phyloP scores from a whole-genome alignment of 805 yeast genomes.

The Saturnispora halmiae region DNA sequence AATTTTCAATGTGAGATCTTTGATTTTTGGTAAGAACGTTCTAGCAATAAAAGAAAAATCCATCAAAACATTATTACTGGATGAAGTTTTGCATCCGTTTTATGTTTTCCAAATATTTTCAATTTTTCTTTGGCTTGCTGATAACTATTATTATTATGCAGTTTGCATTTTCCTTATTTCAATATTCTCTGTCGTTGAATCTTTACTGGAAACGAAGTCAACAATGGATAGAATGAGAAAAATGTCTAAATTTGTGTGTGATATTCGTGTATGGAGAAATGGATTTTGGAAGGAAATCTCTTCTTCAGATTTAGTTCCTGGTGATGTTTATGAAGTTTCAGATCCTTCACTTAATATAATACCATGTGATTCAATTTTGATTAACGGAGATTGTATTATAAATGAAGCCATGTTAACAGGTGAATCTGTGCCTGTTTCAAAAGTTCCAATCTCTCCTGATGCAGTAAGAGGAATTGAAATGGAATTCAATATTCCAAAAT shows the following conservation, averaged over 20 bases:
- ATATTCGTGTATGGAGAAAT: constrained; percentile 81
- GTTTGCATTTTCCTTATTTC: constrained; percentile 85
- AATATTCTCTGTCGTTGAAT: constrained; percentile 64
- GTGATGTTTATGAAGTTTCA: constrained; percentile 86
- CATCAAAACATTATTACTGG: constrained; percentile 53
- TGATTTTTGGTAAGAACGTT: constrained; percentile 71
- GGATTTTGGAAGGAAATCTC: constrained; percentile 83
- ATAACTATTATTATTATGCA: constrained; percentile 90
- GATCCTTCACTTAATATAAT: constrained; percentile 67
- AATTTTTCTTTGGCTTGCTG: constrained; percentile 83
- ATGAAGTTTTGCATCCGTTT: constrained; percentile 91
- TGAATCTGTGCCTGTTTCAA: constrained; percentile 94
- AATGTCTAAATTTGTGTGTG: constrained; percentile 67
- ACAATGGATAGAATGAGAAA: constrained; percentile 65
- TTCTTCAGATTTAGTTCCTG: constrained; percentile 82
- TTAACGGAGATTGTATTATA: constrained; percentile 92
- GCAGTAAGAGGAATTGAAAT: constrained; percentile 46
- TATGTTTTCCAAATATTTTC: constrained; percentile 92
- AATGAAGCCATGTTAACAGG: constrained; percentile 98
- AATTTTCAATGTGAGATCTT: constrained; percentile 53
- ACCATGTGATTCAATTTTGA: constrained; percentile 83
- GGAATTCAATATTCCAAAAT: constrained; percentile 47
- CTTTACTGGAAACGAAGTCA: constrained; percentile 76
- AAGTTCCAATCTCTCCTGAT: constrained; percentile 55
- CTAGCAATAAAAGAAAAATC: constrained; percentile 72